Evolutionary conservation across 352 stramenopile species (phyloP).

Genomic region (Plasmopara viticola): DNA sequence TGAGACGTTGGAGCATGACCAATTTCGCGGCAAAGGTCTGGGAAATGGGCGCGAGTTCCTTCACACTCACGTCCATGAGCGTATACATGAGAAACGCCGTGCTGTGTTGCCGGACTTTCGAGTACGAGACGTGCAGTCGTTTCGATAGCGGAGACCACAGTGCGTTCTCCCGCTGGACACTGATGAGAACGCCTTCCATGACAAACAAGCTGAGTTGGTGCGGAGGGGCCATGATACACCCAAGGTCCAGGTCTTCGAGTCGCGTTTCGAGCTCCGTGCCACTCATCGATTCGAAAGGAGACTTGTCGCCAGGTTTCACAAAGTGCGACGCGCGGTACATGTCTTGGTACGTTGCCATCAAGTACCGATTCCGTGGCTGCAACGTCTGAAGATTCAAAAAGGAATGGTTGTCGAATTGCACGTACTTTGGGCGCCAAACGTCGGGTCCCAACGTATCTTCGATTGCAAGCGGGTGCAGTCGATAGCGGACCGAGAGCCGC

Average conservation of each 20-base stretch:
- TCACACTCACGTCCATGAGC: slow-evolving; percentile 68
- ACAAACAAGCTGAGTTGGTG: slow-evolving; percentile 71
- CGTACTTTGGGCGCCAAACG: slow-evolving; percentile 70
- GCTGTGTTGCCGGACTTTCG: slow-evolving; percentile 71
- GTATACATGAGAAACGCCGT: slow-evolving; percentile 63
- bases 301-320: slow-evolving; percentile 31
- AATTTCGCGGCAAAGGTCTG: slow-evolving; percentile 63
- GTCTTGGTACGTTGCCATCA: slow-evolving; percentile 54
- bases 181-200: slow-evolving; percentile 59
- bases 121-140: slow-evolving; percentile 64
- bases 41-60: slow-evolving; percentile 70
- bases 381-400: slow-evolving; percentile 63
- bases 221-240: slow-evolving; percentile 50
- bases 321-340: slow-evolving; percentile 61
- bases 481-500: slow-evolving; percentile 67
- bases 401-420: slow-evolving; percentile 77
- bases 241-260: slow-evolving; percentile 43
- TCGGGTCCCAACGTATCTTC: slow-evolving; percentile 73
- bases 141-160: slow-evolving; percentile 46
- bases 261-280: slow-evolving; percentile 43
- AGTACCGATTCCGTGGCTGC: slow-evolving; percentile 32
- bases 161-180: slow-evolving; percentile 40
- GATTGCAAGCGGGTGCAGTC: slow-evolving; percentile 73
- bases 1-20: slow-evolving; percentile 51
- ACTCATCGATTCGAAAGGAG: slow-evolving; percentile 51